Evolutionary conservation across 225 moss, liverwort and hornwort species (phyloP), one percentile per base, ranked within the genome.

Genomic region (Physcomitrellopsis africana): DNA sequence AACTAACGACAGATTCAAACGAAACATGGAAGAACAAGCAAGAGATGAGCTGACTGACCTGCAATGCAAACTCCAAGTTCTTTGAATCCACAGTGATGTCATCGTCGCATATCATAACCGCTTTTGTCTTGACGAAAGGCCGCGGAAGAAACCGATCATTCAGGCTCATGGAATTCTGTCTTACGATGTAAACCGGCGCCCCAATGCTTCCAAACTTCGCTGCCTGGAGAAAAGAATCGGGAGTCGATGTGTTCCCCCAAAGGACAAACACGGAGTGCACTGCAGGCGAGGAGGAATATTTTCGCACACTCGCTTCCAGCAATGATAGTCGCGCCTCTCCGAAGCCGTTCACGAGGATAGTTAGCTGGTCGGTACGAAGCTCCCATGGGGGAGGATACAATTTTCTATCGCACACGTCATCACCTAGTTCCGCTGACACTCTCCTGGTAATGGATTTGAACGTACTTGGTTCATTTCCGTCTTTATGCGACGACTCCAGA

Each of bases 61-160:
- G 71, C 64, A 95, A 32, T 10, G 95, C 93, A 61, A 99, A 95
- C 48, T 75, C 83, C 6, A 99, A 52, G 64, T 85, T 88, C 24
- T 32, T 76, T 16, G 77, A 59, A 41, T 92, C 93, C 60, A 99
- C 87, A 0, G 91, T 93, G 55, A 93, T 87, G 75, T 99, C 97
- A 69, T 99, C 95, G 58, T 99, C 97, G 57, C 97, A 99, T 27
- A 99, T 83, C 86, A 93, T 89, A 47, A 99, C 97, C 18, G 95
- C 90, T 56, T 84, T 90, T 51, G 97, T 99, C 68, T 80, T 81
- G 23, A 99, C 81, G 75, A 82, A 74, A 3, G 54, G 41, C 14
- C 95, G 86, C 0, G 95, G 97, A 32, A 99, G 90, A 51, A 99
- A 99, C 15, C 97, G 89, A 58, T 90, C 89, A 37, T 99, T 95